These are phyloP conservation scores for Malus hybrid DNA, from an alignment of 331 rosid genomes.

Conservation along the genomic window DNA sequence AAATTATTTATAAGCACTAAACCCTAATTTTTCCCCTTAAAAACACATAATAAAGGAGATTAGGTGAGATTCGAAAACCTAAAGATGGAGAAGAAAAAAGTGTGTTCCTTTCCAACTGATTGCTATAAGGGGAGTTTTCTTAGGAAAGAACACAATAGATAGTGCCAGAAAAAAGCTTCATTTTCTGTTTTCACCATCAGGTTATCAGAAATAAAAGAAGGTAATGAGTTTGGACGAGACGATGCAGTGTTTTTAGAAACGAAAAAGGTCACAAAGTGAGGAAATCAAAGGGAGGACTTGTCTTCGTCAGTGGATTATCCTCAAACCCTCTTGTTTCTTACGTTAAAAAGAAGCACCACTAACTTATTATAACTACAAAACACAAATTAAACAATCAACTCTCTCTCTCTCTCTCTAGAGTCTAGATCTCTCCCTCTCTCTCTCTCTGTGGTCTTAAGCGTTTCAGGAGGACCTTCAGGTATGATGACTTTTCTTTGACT, in stretches of 20 bases:
- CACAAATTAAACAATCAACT: neutral
- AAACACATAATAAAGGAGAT: too few species aligned
- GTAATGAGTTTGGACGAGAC: slow-evolving; percentile 8
- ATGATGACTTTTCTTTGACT: slow-evolving; percentile 63
- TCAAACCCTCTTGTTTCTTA: slow-evolving; percentile 21
- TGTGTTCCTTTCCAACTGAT: neutral
- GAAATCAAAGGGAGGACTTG: slow-evolving; percentile 42
- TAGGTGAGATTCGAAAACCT: neutral
- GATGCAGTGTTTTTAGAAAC: slow-evolving; percentile 17
- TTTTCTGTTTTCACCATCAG: neutral
- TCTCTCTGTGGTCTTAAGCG: slow-evolving; percentile 11
- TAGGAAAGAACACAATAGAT: neutral
- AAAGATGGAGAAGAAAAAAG: neutral
- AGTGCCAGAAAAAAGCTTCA: neutral
- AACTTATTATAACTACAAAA: slow-evolving; percentile 2
- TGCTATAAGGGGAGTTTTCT: neutral
- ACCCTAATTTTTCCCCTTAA: neutral
- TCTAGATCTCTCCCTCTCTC: neutral
- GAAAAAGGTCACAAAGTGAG: slow-evolving; percentile 23
- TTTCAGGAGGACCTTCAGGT: slow-evolving; percentile 24
- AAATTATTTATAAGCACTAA: neutral
- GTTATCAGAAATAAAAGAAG: neutral
- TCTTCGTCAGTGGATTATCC: slow-evolving; percentile 39
- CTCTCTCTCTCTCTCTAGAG: slow-evolving; percentile 9
- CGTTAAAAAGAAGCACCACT: slow-evolving; percentile 6